These are phyloP conservation scores for Penicillium simplicissimum DNA, from an alignment of 495 filamentous ascomycete species.

Conservation along the genomic window DNA sequence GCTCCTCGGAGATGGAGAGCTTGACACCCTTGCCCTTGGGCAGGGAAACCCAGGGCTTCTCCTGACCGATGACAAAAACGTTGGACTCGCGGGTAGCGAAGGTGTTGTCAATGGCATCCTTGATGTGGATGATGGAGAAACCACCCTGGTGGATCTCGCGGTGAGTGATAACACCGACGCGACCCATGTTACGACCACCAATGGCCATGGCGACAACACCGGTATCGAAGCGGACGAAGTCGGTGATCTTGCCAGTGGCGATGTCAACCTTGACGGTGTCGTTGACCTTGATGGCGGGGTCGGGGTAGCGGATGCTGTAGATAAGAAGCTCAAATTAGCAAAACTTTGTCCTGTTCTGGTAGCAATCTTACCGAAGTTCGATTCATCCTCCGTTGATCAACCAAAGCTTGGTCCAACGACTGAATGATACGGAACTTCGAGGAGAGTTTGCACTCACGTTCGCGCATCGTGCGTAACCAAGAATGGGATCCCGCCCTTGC, in stretches of 20 bases:
- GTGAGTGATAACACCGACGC: conserved; percentile 99
- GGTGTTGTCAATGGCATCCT: conserved; percentile 99
- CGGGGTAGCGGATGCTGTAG: conserved; percentile 94
- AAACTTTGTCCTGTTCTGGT: conserved; percentile 25
- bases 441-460: conserved; percentile 82
- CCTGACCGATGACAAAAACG: conserved; percentile 95
- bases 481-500: conserved; percentile 99
- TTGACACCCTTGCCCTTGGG: conserved; percentile 99
- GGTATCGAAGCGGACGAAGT: conserved; percentile 97
- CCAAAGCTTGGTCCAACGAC: conserved; percentile 99
- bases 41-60: conserved; percentile 98
- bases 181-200: conserved; percentile 99
- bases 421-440: conserved; percentile 86
- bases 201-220: conserved; percentile 97
- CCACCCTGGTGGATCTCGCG: conserved; percentile 99
- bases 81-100: conserved; percentile 98
- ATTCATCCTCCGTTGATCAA: conserved; percentile 59
- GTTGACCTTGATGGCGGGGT: conserved; percentile 97
- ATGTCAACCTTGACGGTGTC: conserved; percentile 99
- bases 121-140: conserved; percentile 99
- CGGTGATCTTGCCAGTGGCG: conserved; percentile 90
- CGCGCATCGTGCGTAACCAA: conserved; percentile 99
- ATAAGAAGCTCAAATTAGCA: conserved; percentile 38
- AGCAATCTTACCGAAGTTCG: conserved; percentile 40
- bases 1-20: conserved; percentile 97